Evolutionary conservation across 139 green algal species (phyloP).

Genomic region (Chlorella sp.): DNA sequence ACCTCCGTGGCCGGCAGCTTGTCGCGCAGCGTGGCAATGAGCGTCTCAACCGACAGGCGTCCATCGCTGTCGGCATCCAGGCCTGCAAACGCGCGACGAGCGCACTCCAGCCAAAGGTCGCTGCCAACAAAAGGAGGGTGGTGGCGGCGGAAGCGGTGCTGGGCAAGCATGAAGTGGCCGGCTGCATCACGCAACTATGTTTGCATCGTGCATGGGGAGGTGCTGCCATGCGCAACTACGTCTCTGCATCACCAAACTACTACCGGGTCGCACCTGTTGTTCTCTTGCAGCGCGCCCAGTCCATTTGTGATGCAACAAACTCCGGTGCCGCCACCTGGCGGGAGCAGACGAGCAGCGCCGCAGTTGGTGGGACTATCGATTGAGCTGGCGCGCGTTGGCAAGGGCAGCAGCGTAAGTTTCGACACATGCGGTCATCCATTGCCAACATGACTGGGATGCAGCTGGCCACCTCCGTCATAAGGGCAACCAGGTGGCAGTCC

Average conservation of each 20-base stretch:
- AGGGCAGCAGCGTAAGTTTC: too few relatives aligned
- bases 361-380: not conserved
- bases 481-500: too few relatives aligned
- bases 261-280: slow-evolving; percentile 44
- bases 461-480: too few relatives aligned
- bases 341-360: not conserved
- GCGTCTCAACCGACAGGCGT: slow-evolving; percentile 50
- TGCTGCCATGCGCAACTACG: too few relatives aligned
- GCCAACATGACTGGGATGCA: too few relatives aligned
- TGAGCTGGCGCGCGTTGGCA: too few relatives aligned
- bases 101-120: slow-evolving; percentile 80
- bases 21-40: slow-evolving; percentile 65
- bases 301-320: slow-evolving; percentile 65
- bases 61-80: slow-evolving; percentile 71
- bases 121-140: slow-evolving; percentile 35
- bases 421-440: too few relatives aligned
- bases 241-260: too few relatives aligned
- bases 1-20: slow-evolving; percentile 88
- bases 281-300: slow-evolving; percentile 60
- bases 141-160: too few relatives aligned
- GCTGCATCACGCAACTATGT: too few relatives aligned
- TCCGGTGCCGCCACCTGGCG: slow-evolving; percentile 35
- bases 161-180: too few relatives aligned
- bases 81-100: slow-evolving; percentile 70
- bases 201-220: too few relatives aligned